phyloP scores from a whole-genome alignment of 495 filamentous ascomycete genomes.

The Haplographium delicatum region DNA sequence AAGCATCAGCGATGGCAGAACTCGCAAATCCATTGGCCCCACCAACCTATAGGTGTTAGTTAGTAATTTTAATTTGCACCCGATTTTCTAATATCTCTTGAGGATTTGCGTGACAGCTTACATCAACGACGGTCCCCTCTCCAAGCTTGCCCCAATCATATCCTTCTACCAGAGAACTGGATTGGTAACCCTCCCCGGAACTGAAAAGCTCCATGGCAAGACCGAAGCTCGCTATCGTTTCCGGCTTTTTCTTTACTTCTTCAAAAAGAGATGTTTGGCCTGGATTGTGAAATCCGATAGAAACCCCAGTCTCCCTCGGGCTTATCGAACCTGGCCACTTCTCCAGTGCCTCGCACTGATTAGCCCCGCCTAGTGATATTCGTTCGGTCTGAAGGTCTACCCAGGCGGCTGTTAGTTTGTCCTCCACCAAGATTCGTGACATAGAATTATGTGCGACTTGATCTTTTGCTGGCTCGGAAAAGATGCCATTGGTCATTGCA shows the following conservation, averaged over 20 bases:
- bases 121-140: neutral
- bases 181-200: neutral
- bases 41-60: constrained; percentile 27
- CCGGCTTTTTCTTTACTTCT: neutral
- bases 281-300: neutral
- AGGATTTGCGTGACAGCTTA: neutral
- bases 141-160: constrained; percentile 2
- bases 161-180: neutral
- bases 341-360: constrained; percentile 20
- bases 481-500: constrained; percentile 45
- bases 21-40: constrained; percentile 28
- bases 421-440: constrained; percentile 11
- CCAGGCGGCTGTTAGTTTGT: neutral
- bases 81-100: neutral
- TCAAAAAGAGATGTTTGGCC: neutral
- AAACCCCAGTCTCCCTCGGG: constrained; percentile 16
- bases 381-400: constrained; percentile 9
- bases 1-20: constrained; percentile 24
- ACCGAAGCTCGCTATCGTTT: neutral
- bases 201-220: neutral
- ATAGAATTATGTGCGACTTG: constrained; percentile 26
- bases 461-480: constrained; percentile 35
- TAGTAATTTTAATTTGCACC: neutral
- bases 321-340: constrained; percentile 24
- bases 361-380: constrained; percentile 3